phyloP scores from a whole-genome alignment of 2,329 filamentous ascomycete genomes.

The Domatiomyces catenatus region DNA sequence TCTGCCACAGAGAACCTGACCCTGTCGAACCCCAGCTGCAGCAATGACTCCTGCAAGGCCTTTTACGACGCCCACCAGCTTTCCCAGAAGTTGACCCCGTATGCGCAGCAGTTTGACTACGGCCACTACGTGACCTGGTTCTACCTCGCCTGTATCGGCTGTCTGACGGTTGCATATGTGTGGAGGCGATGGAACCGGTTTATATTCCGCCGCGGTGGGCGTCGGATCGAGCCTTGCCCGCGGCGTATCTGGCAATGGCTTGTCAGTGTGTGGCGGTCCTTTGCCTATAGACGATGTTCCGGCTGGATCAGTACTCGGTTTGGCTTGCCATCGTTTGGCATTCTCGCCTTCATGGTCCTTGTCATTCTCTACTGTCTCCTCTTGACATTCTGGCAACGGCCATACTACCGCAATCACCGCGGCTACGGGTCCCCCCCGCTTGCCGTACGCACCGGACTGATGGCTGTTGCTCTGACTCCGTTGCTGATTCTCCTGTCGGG shows the following conservation, averaged over 20 bases:
- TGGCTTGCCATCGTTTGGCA: slow-evolving; percentile 6
- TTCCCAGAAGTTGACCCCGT: slow-evolving; percentile 4
- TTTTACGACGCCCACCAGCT: slow-evolving; percentile 4
- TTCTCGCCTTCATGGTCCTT: slow-evolving; percentile 3
- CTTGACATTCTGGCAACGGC: slow-evolving; percentile 6
- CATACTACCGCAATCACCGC: slow-evolving; percentile 10
- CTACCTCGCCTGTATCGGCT: slow-evolving; percentile 3
- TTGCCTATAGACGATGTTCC: slow-evolving; percentile 5
- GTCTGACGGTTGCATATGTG: slow-evolving; percentile 3
- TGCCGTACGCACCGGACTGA: slow-evolving; percentile 17
- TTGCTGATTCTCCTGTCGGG: slow-evolving; percentile 18
- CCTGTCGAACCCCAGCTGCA: slow-evolving; percentile 4
- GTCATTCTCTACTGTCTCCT: not conserved
- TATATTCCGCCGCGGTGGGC: not conserved
- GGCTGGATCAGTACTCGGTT: slow-evolving; percentile 1
- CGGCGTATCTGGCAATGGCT: not conserved
- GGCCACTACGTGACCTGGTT: slow-evolving; percentile 7
- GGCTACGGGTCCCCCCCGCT: slow-evolving; percentile 10
- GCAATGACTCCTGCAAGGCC: slow-evolving; percentile 3
- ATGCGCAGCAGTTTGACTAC: slow-evolving; percentile 5
- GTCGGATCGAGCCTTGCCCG: not conserved
- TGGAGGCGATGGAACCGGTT: not conserved
- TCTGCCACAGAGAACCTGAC: slow-evolving; percentile 1
- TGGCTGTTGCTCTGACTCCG: slow-evolving; percentile 19
- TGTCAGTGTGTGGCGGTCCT: slow-evolving; percentile 1